Base-by-base conservation (phyloP, 1,139 yeast genomes). In the Magnusiomyces suaveolens region DNA sequence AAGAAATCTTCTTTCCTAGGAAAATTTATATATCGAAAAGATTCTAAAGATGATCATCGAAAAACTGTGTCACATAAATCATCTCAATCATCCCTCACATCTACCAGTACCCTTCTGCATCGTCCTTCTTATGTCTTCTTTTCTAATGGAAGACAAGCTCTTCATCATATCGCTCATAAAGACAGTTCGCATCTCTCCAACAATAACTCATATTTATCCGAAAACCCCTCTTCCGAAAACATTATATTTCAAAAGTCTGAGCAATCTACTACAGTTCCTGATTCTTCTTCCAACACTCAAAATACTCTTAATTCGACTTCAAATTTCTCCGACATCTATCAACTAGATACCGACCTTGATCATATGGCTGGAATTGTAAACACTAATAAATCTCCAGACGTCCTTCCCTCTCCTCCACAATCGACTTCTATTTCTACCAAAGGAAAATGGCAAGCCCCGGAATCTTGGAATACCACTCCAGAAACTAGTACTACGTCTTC, bases 21-120 rank as follows among this genome's bases (percentile, higher is more conserved):
- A 23, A 62, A 62, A 48, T 54, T 63, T 24, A 60, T 63, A 6
- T 57, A 59, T 20, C 57, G 66, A 16, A 58, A 66, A 4, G 67
- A 64, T 25, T 61, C 59, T n/a, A 57, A 46, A 50, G 23, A 53
- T 57, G 26, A 33, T 38, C 29, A 21, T 8, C 18, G 21, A 43
- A 43, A 21, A n/a, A 3, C 8, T 26, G 6, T 23, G 24, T 10
- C 16, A 6, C 46, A 43, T 26, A 43, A 43, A 21, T 21, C 26
- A 10, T 21, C 46, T 3, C 25, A 43, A 55, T 48, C 12, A 38
- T 52, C 18, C 52, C 33, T 16, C 38, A 36, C 20, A 12, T 43
- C 18, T 24, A 41, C 32, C 52, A n/a, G n/a, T n/a, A 43, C 41
- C 23, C 32, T 39, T 46, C 53, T 48, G 50, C 58, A 46, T 44